Evolutionary conservation across 345 rosid species (phyloP), one percentile per base, ranked within the genome.

Genomic region (Mangifera indica): DNA sequence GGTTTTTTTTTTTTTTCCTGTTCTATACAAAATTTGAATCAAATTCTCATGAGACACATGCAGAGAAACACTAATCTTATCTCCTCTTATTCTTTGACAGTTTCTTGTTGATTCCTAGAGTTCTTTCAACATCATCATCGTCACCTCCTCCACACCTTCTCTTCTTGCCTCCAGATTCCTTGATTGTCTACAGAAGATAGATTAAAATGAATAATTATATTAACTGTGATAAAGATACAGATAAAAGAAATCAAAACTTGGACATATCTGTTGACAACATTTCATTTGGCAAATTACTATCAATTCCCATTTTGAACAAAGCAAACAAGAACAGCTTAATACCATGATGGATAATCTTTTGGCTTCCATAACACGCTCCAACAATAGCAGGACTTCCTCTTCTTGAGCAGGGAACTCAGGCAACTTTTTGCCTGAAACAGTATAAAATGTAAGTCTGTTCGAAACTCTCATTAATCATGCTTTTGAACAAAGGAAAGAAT

Each of bases 361-460:
- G 66, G 92, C 97, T 77, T 93, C 97, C 0, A 79, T 10, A 3
- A 91, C 92, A 66, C 84, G 84, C 72, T 91, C 95, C 75, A 77
- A 58, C 71, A 90, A 71, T 57, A 87, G 78, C 82, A 95, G 79
- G 66, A 89, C 93, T 74, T 92, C 97, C 52, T 87, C 96, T 80
- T 92, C 89, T 60, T 83, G 78, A 59, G 97, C 90, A 59, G 93
- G 90, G 74, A 76, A 88, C 72, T 87, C 82, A 0, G 92, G 91
- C 59, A 94, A 73, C 77, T 89, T 89, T 75, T 86, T 92, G 34
- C 97, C 98, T 95, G 86, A 66, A 80, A 73, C 29, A 68, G 6
- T 17, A 54, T 8, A 37, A 48, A 71, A 24, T 20, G 56, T 45
- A 61, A 53, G 62, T 66, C 67, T 22, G 29, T 34, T 15, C 4